phyloP scores from a whole-genome alignment of 2,329 filamentous ascomycete species.

The Colletotrichum endophyticum region DNA sequence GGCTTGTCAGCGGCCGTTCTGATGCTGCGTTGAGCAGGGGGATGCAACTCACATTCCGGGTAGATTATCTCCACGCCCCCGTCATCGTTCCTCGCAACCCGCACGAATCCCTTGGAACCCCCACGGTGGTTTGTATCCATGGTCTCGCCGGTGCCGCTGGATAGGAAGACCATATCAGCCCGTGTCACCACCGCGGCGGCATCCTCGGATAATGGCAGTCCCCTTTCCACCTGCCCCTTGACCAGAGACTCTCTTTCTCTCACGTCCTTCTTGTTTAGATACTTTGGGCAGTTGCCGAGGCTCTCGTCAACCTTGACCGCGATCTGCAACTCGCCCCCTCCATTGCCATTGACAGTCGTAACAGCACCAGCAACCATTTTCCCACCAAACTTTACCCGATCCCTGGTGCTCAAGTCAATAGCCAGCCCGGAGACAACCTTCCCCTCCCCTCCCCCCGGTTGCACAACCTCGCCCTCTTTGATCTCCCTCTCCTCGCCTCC shows the following conservation, averaged over 20 bases:
- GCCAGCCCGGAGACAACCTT: slow-evolving; percentile 57
- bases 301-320: slow-evolving; percentile 74
- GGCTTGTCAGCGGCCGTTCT: background rate
- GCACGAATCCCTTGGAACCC: slow-evolving; percentile 75
- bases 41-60: slow-evolving; percentile 66
- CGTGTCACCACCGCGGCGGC: slow-evolving; percentile 65
- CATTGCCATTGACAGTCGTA: slow-evolving; percentile 33
- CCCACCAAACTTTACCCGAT: slow-evolving; percentile 77
- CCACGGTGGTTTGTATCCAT: slow-evolving; percentile 90
- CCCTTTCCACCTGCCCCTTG: slow-evolving; percentile 27
- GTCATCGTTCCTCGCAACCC: slow-evolving; percentile 64
- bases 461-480: slow-evolving; percentile 38
- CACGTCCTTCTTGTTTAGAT: slow-evolving; percentile 77
- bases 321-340: slow-evolving; percentile 50
- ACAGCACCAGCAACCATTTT: slow-evolving; percentile 69
- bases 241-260: slow-evolving; percentile 24
- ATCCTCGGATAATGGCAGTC: slow-evolving; percentile 50
- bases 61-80: slow-evolving; percentile 64
- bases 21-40: background rate
- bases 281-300: slow-evolving; percentile 87
- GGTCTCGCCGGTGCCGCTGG: slow-evolving; percentile 65
- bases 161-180: slow-evolving; percentile 81
- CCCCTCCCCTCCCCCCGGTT: slow-evolving; percentile 37
- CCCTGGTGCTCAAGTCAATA: slow-evolving; percentile 70
- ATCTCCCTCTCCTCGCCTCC: slow-evolving; percentile 47